Evolutionary conservation across 2,329 filamentous ascomycete species (phyloP).

Genomic region (Lecanosticta acicola): DNA sequence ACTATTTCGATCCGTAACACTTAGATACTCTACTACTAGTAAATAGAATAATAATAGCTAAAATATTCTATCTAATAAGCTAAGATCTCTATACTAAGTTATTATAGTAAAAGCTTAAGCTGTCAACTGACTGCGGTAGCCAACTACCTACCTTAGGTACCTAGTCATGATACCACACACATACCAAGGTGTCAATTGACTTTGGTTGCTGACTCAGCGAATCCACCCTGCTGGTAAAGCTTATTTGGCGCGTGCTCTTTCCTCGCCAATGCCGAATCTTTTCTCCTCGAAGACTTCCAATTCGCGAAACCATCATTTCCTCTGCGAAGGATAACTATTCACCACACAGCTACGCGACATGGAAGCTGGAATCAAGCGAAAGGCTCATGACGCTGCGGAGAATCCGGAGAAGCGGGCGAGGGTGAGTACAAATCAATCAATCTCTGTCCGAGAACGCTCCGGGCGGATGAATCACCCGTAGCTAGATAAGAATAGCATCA

Average conservation of each 20-base stretch:
- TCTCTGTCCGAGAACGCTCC: background rate
- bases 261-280: background rate
- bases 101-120: too few relatives aligned
- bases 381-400: constrained; percentile 30
- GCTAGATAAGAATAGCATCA: background rate
- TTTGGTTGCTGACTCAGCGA: constrained; percentile 1
- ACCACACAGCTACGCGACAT: background rate
- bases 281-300: background rate
- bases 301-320: too few relatives aligned
- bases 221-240: background rate
- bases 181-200: background rate
- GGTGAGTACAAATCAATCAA: constrained; percentile 24
- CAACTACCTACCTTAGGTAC: too few relatives aligned
- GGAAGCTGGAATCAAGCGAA: constrained; percentile 30
- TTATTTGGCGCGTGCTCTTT: background rate
- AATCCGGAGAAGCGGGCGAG: constrained; percentile 34
- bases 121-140: too few relatives aligned
- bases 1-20: too few relatives aligned
- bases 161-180: too few relatives aligned
- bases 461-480: background rate
- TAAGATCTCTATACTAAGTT: too few relatives aligned
- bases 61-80: too few relatives aligned
- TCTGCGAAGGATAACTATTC: background rate
- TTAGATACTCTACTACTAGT: too few relatives aligned
- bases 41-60: too few relatives aligned